These are phyloP conservation scores for Suillus subaureus DNA, from an alignment of 768 basidiomycete species.

Conservation along the genomic window DNA sequence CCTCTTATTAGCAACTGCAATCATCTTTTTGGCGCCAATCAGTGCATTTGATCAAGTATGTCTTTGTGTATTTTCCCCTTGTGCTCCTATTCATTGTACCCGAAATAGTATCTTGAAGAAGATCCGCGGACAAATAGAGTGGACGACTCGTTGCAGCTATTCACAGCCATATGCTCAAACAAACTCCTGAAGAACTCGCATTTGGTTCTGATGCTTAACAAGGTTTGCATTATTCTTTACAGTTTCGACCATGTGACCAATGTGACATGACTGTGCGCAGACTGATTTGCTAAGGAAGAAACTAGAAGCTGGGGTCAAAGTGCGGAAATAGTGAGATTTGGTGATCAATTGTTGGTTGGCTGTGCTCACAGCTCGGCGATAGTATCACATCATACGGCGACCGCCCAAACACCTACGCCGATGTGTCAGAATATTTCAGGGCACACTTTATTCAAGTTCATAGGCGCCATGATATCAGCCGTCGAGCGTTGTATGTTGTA, in stretches of 20 bases:
- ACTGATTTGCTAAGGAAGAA: conserved; percentile 75
- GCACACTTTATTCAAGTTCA: conserved; percentile 83
- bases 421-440: conserved; percentile 78
- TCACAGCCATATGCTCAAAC: conserved; percentile 75
- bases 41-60: conserved; percentile 85
- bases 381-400: conserved; percentile 81
- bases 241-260: conserved; percentile 9
- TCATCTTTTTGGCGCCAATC: conserved; percentile 86
- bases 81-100: conserved; percentile 11
- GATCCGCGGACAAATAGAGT: conserved; percentile 78
- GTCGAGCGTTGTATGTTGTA: conserved; percentile 66
- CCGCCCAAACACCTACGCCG: conserved; percentile 69
- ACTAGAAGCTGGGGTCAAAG: conserved; percentile 62
- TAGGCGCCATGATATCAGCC: conserved; percentile 59
- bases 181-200: conserved; percentile 72
- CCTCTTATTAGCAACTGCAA: conserved; percentile 61
- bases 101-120: conserved; percentile 73
- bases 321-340: conserved; percentile 72
- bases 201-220: conserved; percentile 77
- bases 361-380: conserved; percentile 7
- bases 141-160: conserved; percentile 80
- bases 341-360: conserved; percentile 10
- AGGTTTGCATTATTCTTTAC: conserved; percentile 44
- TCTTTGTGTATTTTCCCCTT: conserved; percentile 5
- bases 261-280: conserved; percentile 37